A percentile compares a stretch with the other conserved stretches of the same genome.
Evolutionary conservation across 2,329 filamentous ascomycete genomes (phyloP).

Genomic region (Aspergillus japonicus): DNA sequence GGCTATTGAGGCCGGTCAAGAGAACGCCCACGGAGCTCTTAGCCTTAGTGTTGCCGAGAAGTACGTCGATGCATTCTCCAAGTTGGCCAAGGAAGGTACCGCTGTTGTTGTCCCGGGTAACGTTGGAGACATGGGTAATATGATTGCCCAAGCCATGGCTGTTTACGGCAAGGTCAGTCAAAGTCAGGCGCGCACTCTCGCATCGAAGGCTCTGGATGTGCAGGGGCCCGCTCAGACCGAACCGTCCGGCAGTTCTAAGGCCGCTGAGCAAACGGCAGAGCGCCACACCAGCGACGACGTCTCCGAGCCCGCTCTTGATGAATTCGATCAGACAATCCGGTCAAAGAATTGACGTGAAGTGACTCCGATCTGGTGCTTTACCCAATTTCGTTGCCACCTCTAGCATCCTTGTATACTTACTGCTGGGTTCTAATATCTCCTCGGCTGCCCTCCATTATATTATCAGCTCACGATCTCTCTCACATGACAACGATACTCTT

Average conservation of each 20-base stretch:
- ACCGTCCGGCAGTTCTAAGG: slow-evolving; percentile 10
- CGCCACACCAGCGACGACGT: slow-evolving; percentile 36
- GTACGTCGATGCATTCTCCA: slow-evolving; percentile 92
- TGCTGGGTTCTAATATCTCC: slow-evolving; percentile 2
- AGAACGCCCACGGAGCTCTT: slow-evolving; percentile 77
- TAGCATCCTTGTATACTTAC: slow-evolving; percentile 7
- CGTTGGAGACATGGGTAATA: slow-evolving; percentile 89
- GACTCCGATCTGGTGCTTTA: background rate
- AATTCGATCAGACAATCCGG: slow-evolving; percentile 47
- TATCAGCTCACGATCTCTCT: slow-evolving; percentile 6
- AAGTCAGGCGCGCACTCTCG: slow-evolving; percentile 67
- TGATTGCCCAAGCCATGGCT: slow-evolving; percentile 94
- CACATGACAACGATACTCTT: slow-evolving; percentile 3
- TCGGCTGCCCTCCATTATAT: slow-evolving; percentile 1
- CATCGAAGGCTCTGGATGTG: slow-evolving; percentile 37
- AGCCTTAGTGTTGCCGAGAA: slow-evolving; percentile 92
- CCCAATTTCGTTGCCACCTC: background rate
- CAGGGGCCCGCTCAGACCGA: slow-evolving; percentile 20
- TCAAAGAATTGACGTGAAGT: slow-evolving; percentile 26
- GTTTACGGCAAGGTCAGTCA: slow-evolving; percentile 93
- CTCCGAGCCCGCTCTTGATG: slow-evolving; percentile 49
- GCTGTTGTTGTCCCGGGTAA: slow-evolving; percentile 95
- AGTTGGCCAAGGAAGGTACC: slow-evolving; percentile 91
- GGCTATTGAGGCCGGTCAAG: slow-evolving; percentile 70
- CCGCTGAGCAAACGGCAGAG: slow-evolving; percentile 29